Evolutionary conservation across 2,329 filamentous ascomycete species (phyloP).

Genomic region (Pseudonectria buxi): DNA sequence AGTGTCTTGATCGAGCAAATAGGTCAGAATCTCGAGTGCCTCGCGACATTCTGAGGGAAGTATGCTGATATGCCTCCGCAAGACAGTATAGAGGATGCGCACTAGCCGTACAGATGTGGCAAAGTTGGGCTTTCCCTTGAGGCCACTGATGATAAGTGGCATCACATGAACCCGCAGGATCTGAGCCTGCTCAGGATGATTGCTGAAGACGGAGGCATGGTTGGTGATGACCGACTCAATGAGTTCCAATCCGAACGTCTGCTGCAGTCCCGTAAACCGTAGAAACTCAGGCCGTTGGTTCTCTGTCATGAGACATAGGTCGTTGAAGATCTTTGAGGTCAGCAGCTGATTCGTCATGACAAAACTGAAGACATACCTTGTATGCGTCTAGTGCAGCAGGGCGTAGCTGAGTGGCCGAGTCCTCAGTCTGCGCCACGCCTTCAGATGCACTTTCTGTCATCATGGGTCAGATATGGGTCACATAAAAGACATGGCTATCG

Average conservation of each 20-base stretch:
- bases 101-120: slow-evolving; percentile 75
- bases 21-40: slow-evolving; percentile 72
- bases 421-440: too few relatives aligned
- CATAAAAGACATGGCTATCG: too few relatives aligned
- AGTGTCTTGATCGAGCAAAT: slow-evolving; percentile 81
- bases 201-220: slow-evolving; percentile 71
- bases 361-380: slow-evolving; percentile 40
- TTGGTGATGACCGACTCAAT: slow-evolving; percentile 87
- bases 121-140: slow-evolving; percentile 75
- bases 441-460: neutral
- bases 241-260: slow-evolving; percentile 81
- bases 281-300: slow-evolving; percentile 78
- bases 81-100: slow-evolving; percentile 73
- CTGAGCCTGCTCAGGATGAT: slow-evolving; percentile 73
- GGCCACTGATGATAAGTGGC: slow-evolving; percentile 70
- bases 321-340: slow-evolving; percentile 65
- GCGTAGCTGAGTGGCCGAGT: slow-evolving; percentile 41
- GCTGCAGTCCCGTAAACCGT: slow-evolving; percentile 67
- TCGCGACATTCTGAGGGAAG: slow-evolving; percentile 76
- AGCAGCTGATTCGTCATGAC: slow-evolving; percentile 1
- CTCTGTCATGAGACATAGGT: slow-evolving; percentile 82
- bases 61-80: slow-evolving; percentile 70
- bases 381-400: slow-evolving; percentile 81
- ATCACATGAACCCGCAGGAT: slow-evolving; percentile 72
- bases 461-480: neutral